Conservation (phyloP, 805 yeast genomes). For the Ogataea thermomethanolica region DNA sequence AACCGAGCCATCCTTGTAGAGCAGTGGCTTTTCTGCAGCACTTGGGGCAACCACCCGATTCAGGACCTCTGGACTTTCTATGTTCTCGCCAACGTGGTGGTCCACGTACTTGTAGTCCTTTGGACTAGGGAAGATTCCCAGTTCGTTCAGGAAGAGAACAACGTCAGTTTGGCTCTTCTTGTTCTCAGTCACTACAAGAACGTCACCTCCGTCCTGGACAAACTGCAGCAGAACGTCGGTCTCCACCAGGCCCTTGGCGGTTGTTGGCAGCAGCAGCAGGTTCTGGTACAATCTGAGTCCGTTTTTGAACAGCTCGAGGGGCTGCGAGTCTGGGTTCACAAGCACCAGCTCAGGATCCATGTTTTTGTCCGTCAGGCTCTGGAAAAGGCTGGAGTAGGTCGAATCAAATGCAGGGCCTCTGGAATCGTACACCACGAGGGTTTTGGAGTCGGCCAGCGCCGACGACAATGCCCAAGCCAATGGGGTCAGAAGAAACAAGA, state of each 20-base stretch:
- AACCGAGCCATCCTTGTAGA: slow-evolving; percentile 49
- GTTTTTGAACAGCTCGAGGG: slow-evolving; percentile 34
- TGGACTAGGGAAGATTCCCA: slow-evolving; percentile 84
- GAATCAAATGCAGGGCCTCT: slow-evolving; percentile 14
- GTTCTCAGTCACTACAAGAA: slow-evolving; percentile 59
- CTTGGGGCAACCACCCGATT: slow-evolving; percentile 28
- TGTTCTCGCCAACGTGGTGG: slow-evolving; percentile 45
- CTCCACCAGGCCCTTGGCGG: slow-evolving; percentile 43
- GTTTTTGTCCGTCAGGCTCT: slow-evolving; percentile 14
- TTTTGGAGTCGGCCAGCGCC: slow-evolving; percentile 19
- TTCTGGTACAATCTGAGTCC: slow-evolving; percentile 51
- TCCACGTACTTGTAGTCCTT: slow-evolving; percentile 62
- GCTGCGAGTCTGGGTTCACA: slow-evolving; percentile 14
- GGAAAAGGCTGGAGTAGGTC: slow-evolving; percentile 26
- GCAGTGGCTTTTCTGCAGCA: slow-evolving; percentile 6
- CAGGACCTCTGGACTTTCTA: slow-evolving; percentile 28
- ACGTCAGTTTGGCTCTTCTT: slow-evolving; percentile 55
- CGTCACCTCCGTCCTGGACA: slow-evolving; percentile 67
- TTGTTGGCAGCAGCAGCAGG: slow-evolving; percentile 56
- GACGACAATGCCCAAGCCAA: slow-evolving; percentile 15
- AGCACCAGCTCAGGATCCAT: slow-evolving; percentile 25
- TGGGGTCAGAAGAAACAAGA: slow-evolving; percentile 12
- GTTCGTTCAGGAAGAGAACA: slow-evolving; percentile 64
- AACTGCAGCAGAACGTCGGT: slow-evolving; percentile 55
- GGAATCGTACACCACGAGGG: slow-evolving; percentile 26